Conservation (phyloP, 352 stramenopile genomes). For the Globisporangium irregulare region DNA sequence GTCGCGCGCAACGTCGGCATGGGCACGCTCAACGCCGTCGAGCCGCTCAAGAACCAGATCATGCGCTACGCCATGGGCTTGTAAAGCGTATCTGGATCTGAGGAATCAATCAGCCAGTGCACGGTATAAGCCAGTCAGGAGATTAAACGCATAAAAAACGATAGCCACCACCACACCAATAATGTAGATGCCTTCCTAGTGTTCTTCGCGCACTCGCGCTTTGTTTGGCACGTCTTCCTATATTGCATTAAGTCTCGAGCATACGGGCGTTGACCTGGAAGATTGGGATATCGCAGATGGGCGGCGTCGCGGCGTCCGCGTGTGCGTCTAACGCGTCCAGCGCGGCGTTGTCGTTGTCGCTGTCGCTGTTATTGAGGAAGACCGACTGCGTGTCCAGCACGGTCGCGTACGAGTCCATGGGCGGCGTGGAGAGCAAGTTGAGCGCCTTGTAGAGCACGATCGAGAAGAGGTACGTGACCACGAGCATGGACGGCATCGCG, state of each 20-base stretch:
- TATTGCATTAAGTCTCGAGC: neutral
- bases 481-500: constrained; percentile 79
- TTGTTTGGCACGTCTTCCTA: neutral
- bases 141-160: constrained; percentile 16
- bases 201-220: neutral
- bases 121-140: neutral
- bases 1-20: constrained; percentile 86
- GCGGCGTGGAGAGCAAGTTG: constrained; percentile 73
- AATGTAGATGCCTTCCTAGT: constrained; percentile 14
- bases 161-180: constrained; percentile 13
- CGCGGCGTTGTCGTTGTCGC: neutral
- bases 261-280: constrained; percentile 66
- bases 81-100: constrained; percentile 25
- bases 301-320: constrained; percentile 55
- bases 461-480: constrained; percentile 81
- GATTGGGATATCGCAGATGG: constrained; percentile 76
- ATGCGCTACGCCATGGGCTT: constrained; percentile 88
- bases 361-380: constrained; percentile 23
- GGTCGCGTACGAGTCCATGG: constrained; percentile 75
- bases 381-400: constrained; percentile 73
- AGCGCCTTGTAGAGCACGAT: constrained; percentile 82
- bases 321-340: constrained; percentile 38
- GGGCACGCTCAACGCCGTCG: constrained; percentile 80
- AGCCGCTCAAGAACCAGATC: constrained; percentile 88
- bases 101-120: too few relatives aligned